Conservation (phyloP, 192 early-diverging fungal genomes). For the Backusella circina region DNA sequence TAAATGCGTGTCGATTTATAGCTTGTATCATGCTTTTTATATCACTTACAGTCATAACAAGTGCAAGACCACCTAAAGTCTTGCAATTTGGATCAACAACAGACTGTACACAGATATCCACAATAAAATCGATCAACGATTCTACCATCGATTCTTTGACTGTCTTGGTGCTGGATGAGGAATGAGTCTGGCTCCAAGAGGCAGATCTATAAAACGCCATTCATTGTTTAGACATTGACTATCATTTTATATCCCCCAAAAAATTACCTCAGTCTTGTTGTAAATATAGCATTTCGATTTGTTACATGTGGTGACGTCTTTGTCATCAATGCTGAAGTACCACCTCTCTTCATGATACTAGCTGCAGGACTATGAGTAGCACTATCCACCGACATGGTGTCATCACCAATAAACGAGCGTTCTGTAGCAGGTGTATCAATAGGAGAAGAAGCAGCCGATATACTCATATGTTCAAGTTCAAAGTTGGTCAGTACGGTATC, state of each 20-base stretch:
- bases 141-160: slow-evolving; percentile 32
- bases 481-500: slow-evolving; percentile 23
- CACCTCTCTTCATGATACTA: slow-evolving; percentile 33
- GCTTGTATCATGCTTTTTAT: background rate
- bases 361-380: background rate
- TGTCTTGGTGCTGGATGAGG: background rate
- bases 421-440: background rate
- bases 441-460: background rate
- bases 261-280: slow-evolving; percentile 23
- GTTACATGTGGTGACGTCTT: slow-evolving; percentile 37
- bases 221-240: background rate
- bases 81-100: slow-evolving; percentile 46
- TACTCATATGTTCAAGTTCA: slow-evolving; percentile 9
- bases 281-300: slow-evolving; percentile 21
- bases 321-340: slow-evolving; percentile 21
- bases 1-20: background rate
- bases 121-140: slow-evolving; percentile 51
- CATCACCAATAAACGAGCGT: background rate
- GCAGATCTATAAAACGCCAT: slow-evolving; percentile 13
- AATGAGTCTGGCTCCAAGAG: slow-evolving; percentile 2
- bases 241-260: background rate
- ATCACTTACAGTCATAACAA: slow-evolving; percentile 40
- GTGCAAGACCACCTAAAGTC: slow-evolving; percentile 37
- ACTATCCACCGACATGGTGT: background rate
- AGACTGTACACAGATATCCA: slow-evolving; percentile 51